phyloP scores from a whole-genome alignment of 805 yeast genomes.

The Wickerhamiella hasegawae region DNA sequence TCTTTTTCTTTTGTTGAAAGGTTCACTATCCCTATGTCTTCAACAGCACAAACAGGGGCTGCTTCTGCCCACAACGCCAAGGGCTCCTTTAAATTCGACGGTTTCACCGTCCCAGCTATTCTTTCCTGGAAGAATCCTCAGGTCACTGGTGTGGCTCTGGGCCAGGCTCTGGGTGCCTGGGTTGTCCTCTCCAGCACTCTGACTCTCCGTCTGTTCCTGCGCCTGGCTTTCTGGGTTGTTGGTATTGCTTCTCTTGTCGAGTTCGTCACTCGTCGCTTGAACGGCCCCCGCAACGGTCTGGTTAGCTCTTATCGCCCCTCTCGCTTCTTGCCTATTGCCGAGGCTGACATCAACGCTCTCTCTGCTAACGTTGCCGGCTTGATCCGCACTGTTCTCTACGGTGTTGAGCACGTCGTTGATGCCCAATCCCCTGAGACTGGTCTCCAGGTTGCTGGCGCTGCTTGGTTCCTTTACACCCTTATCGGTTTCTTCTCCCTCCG shows the following conservation, averaged over 20 bases:
- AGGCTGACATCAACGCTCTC: constrained; percentile 25
- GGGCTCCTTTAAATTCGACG: constrained; percentile 7
- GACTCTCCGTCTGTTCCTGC: constrained; percentile 18
- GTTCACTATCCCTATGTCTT: too few relatives aligned
- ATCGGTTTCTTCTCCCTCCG: constrained; percentile 64
- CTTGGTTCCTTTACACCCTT: constrained; percentile 54
- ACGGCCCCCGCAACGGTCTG: constrained; percentile 55
- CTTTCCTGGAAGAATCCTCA: constrained; percentile 66
- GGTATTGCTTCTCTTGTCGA: constrained; percentile 58
- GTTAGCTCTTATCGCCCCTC: constrained; percentile 62
- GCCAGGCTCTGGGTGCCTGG: constrained; percentile 38
- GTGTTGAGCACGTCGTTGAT: constrained; percentile 30
- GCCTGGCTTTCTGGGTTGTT: constrained; percentile 39
- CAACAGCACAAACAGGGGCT: too few relatives aligned
- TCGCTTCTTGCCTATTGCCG: constrained; percentile 26
- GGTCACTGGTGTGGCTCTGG: constrained; percentile 50
- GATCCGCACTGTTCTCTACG: constrained; percentile 23
- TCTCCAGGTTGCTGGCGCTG: constrained; percentile 55
- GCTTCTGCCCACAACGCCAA: too few relatives aligned
- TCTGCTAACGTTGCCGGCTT: constrained; percentile 27
- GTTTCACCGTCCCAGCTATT: constrained; percentile 23
- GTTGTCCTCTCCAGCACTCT: constrained; percentile 23
- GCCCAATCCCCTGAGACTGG: constrained; percentile 23
- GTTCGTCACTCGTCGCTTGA: constrained; percentile 50
- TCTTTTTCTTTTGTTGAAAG: too few relatives aligned